Base-by-base conservation (phyloP, 2,329 filamentous ascomycete genomes). In the Knufia petricola region DNA sequence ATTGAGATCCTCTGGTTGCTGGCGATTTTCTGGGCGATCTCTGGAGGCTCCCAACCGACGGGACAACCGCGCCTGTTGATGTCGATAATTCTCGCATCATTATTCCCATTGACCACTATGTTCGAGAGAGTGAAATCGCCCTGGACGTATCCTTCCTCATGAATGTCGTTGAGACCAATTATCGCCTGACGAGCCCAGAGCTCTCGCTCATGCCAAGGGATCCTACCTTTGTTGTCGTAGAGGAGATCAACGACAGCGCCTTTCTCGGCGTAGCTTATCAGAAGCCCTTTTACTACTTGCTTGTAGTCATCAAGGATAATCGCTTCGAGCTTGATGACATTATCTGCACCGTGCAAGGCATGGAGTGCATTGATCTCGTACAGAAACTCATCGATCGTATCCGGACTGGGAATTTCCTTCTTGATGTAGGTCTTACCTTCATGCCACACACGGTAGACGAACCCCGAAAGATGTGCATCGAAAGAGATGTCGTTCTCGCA, bases 31-130 rank as follows among this genome's bases (percentile, higher is more conserved):
- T 79, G 77, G 13, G 82, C 84, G 49, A 94, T 84, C 67, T 98
- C 92, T 3, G 92, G 92, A 2, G 92, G 89, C 58, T 98, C 92
- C 92, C 92, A 98, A 20, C 90, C 90, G 3, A 96, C 86, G 0
- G 92, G 92, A 60, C 92, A 98, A n/a, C 92, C 92, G 59, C 92
- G 77, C 48, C 92, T 78, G 68, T 98, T 98, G 69, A 98, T 95
- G 66, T 98, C 92, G 61, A 98, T 98, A 57, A 98, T 96, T 60
- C 94, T 90, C 7, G 90, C 92, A 61, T 95, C 77, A 61, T 88
- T 82, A 37, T 84, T 69, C 10, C 76, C 75, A 64, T 96, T 87
- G 60, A 98, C 84, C 52, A 98, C 92, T 55, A 98, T 94, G 63
- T 98, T 98, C 3, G 89, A 95, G 23, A 98, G 74, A 0, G 92